phyloP scores from a whole-genome alignment of 805 yeast species.

The Yarrowia osloensis region DNA sequence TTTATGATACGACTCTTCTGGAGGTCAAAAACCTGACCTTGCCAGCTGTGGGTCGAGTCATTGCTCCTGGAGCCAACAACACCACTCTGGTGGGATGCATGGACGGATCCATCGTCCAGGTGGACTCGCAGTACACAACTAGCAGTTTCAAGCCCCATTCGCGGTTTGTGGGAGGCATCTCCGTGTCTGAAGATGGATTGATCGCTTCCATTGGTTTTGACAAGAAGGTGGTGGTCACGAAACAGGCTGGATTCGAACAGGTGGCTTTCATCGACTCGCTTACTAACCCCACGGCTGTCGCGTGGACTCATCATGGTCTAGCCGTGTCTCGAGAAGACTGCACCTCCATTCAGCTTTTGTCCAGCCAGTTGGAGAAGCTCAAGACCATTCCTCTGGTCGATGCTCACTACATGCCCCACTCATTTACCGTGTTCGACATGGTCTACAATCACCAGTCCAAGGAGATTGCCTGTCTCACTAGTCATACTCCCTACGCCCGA shows the following conservation, averaged over 20 bases:
- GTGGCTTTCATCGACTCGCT: conserved; percentile 8
- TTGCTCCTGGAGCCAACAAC: background rate
- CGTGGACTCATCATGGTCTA: conserved; percentile 5
- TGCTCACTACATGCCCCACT: conserved; percentile 17
- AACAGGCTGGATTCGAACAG: background rate
- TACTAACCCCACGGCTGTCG: conserved; percentile 13
- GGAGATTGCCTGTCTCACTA: conserved; percentile 9
- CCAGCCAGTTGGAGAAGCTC: background rate
- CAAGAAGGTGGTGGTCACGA: conserved; percentile 7
- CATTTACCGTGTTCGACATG: conserved; percentile 26
- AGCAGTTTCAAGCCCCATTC: conserved; percentile 10
- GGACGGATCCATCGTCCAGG: background rate
- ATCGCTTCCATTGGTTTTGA: conserved; percentile 22
- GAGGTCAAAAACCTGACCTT: background rate
- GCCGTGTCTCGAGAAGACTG: conserved; percentile 23
- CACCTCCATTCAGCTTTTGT: conserved; percentile 3
- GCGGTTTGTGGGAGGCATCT: conserved; percentile 17
- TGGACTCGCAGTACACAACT: background rate
- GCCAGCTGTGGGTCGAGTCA: conserved; percentile 7
- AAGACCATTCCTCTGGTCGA: conserved; percentile 15
- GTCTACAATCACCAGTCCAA: background rate
- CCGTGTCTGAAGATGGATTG: background rate
- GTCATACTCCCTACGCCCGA: conserved; percentile 18
- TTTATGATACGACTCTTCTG: background rate
- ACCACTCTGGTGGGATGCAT: conserved; percentile 8